phyloP scores from a whole-genome alignment of 805 yeast species.

The Candida michaelii region DNA sequence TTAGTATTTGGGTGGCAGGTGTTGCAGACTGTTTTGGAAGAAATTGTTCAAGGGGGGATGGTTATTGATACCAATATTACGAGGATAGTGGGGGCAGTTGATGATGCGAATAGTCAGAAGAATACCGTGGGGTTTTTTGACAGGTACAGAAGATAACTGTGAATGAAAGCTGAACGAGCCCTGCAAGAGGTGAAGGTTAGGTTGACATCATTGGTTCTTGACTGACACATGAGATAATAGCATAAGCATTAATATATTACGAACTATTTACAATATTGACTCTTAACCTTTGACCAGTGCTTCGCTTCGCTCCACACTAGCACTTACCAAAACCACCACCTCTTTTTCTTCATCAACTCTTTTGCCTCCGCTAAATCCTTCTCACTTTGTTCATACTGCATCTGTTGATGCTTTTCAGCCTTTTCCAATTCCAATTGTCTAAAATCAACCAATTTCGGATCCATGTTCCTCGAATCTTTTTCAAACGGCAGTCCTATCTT shows the following conservation, averaged over 20 bases:
- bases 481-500: conserved; percentile 69
- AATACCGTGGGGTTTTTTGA: conserved; percentile 19
- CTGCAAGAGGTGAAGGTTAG: too few relatives aligned
- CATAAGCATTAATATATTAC: background rate
- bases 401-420: conserved; percentile 40
- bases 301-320: too few relatives aligned
- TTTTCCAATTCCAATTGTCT: conserved; percentile 48
- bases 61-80: conserved; percentile 88
- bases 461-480: conserved; percentile 36
- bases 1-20: conserved; percentile 99
- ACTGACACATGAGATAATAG: too few relatives aligned
- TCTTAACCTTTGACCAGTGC: too few relatives aligned
- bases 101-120: conserved; percentile 61
- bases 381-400: conserved; percentile 33
- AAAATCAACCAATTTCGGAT: conserved; percentile 39
- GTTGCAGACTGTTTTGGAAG: conserved; percentile 84
- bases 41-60: conserved; percentile 96
- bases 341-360: conserved; percentile 22
- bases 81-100: conserved; percentile 81
- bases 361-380: conserved; percentile 30
- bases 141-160: conserved; percentile 3
- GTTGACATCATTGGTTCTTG: too few relatives aligned
- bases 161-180: too few relatives aligned
- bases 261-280: conserved; percentile 4
- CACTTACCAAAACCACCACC: conserved; percentile 21